Base-by-base conservation (phyloP, 1,284 basidiomycete genomes). In the Cerioporus squamosus region DNA sequence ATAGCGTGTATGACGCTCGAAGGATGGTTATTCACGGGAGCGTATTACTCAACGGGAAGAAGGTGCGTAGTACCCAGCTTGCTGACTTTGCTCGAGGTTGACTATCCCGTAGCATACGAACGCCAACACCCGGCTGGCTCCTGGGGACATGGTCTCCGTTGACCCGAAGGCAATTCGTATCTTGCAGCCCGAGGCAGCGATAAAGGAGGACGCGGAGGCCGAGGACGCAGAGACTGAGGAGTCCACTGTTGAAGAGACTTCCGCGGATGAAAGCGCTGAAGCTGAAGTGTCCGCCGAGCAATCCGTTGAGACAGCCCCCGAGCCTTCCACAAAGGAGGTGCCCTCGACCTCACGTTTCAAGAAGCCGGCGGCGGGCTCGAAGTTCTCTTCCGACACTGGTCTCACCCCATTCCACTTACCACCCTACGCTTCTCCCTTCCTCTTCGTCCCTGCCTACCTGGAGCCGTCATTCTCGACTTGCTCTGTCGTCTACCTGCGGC, bases 381-480 rank as follows among this genome's bases (percentile, higher is more conserved):
- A 42, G 40, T 9, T 10, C 43, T 20, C 38, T 20, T 23, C 59
- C 18, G 45, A 55, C 36, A 20, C 54, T 7, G 53, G 59, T 12
- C 72, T 86, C 42, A 92, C 89, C 24, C 87, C 86, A n/a, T 98
- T 98, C 83, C 79, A 85, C 67, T 88, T 98, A 12, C 97, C 97
- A 0, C 79, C 84, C 33, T 98, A 89, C 69, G 93, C 95, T 9
- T 86, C 94, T 0, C 94, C 97, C 0, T 94, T 91, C 81, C 81
- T 99, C 50, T 99, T 98, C 80, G 84, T 99, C 64, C 97, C 97
- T 0, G 91, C 96, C 0, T 98, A 98, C 75, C 87, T 98, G 56
- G 95, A 98, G 70, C 87, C 91, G 2, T 94, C 88, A 53, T 99
- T 93, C 81, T 74, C 84, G 49, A 95, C 95, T 10, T 99, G 97